Percentiles rank a stretch among this genome's conserved stretches.
Evolutionary conservation across 352 stramenopile species (phyloP).

Genomic region (Pythium brachiatum): DNA sequence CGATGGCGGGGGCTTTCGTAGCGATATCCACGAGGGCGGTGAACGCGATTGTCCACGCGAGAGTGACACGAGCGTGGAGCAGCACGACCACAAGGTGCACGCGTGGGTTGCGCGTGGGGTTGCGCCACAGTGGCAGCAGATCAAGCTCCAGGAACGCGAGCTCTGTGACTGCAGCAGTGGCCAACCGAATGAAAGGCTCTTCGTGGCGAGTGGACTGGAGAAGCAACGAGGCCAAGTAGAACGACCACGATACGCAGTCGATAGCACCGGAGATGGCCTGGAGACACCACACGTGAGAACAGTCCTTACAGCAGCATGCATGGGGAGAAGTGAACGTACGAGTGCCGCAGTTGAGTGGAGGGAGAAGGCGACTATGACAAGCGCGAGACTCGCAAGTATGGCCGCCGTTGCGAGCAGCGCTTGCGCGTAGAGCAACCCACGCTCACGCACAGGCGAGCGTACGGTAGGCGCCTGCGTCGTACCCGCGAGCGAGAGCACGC

Average conservation of each 20-base stretch:
- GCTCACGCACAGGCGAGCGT: background rate
- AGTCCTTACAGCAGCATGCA: too few relatives aligned
- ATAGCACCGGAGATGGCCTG: conserved; percentile 28
- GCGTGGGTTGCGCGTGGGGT: background rate
- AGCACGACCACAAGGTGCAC: conserved; percentile 14
- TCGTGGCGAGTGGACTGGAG: conserved; percentile 19
- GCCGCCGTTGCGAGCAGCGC: conserved; percentile 28
- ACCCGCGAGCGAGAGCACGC: conserved; percentile 33
- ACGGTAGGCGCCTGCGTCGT: background rate
- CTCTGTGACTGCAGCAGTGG: conserved; percentile 16
- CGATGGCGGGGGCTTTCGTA: background rate
- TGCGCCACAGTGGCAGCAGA: conserved; percentile 2
- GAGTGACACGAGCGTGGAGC: conserved; percentile 9
- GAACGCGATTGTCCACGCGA: conserved; percentile 6
- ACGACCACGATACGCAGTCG: conserved; percentile 28
- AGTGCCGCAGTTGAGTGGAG: conserved; percentile 35
- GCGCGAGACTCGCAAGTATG: conserved; percentile 22
- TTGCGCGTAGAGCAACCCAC: conserved; percentile 30
- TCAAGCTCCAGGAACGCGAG: conserved; percentile 19
- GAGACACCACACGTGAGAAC: background rate
- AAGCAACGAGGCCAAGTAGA: conserved; percentile 30
- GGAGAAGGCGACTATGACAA: conserved; percentile 26
- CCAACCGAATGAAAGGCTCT: conserved; percentile 9
- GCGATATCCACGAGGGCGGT: conserved; percentile 5
- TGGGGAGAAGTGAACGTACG: conserved; percentile 15